Evolutionary conservation across 805 yeast species (phyloP), one percentile per base, ranked within the genome.

Genomic region (Sungouiozyma intestinalis): DNA sequence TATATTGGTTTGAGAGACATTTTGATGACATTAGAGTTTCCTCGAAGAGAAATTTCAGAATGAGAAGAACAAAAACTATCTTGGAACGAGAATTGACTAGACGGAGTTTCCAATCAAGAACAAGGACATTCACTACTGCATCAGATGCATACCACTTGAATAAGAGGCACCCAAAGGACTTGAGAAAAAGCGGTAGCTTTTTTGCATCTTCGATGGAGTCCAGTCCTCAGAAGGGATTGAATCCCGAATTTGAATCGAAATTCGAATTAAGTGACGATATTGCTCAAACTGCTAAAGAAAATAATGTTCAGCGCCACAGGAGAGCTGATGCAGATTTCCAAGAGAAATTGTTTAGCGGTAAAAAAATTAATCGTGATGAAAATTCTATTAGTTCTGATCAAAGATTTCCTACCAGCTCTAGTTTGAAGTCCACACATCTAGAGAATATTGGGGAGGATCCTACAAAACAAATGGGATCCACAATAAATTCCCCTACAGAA

Each of bases 1-100:
- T 92, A 37, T 85, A 84, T 58, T 84, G 95, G 85, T 92, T 85
- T 62, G 95, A 87, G 58, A 74, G 85, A 49, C 74, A 81, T 51
- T 86, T 92, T 62, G 90, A 85, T 57, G 77, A 81, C 50, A 88
- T 92, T 58, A 81, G 81, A 47, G 76, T 71, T 45, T 72, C 73
- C 41, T 85, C 97, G n/a, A 84, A 82, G 54, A 58, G 76, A 45
- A 83, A 88, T 58, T 82, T 79, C 60, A 76, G 77, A 55, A 78
- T 87, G 82, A 76, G 98, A 53, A 70, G 95, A 46, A 77, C 87
- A 0, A 61, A 51, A 46, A 62, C 66, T 0, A 54, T 61, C 19
- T 36, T 60, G 34, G 59, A 55, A 33, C 51, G 64, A 41, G 63
- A 62, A 42, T 40, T 57, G 37, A 58, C 64, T 1, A 48, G 52